These are phyloP conservation scores for Metschnikowia similis DNA, from an alignment of 805 yeast genomes.

Conservation along the genomic window DNA sequence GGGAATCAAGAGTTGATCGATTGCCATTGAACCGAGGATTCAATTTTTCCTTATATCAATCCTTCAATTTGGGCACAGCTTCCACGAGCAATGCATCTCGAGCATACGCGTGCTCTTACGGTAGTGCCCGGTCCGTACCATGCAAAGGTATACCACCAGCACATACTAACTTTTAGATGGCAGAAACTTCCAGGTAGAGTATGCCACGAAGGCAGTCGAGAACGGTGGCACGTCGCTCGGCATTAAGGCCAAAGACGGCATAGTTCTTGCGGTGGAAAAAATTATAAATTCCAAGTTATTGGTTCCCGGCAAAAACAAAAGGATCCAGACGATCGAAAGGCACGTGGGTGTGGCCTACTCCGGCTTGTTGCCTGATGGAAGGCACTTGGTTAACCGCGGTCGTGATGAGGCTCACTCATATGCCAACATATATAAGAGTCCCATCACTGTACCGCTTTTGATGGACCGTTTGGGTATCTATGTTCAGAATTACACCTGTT, in stretches of 20 bases:
- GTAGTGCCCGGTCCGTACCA: no score
- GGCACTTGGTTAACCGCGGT: conserved; percentile 86
- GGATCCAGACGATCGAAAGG: conserved; percentile 89
- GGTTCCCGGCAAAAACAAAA: conserved; percentile 82
- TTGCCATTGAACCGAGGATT: no score
- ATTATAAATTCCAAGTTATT: conserved; percentile 79
- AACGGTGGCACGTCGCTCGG: conserved; percentile 96
- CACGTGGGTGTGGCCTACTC: conserved; percentile 95
- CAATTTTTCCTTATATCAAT: no score
- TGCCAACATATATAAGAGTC: conserved; percentile 69
- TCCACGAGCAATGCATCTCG: no score
- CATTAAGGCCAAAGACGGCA: conserved; percentile 85
- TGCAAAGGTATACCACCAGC: neutral
- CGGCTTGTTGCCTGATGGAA: conserved; percentile 94
- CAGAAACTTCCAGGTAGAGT: conserved; percentile 95
- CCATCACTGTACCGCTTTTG: conserved; percentile 75
- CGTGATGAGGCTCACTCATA: conserved; percentile 85
- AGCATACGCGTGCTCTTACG: no score
- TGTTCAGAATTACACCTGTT: conserved; percentile 92
- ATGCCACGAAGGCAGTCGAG: conserved; percentile 96
- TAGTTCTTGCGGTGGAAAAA: conserved; percentile 97
- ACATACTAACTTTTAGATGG: conserved; percentile 48
- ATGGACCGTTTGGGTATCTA: conserved; percentile 85
- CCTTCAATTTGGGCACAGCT: no score
- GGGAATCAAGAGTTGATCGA: no score